A percentile compares a stretch with the other conserved stretches of the same genome.
Evolutionary conservation across 2,329 filamentous ascomycete species (phyloP).

Genomic region (Byssoonygena ceratinophila): DNA sequence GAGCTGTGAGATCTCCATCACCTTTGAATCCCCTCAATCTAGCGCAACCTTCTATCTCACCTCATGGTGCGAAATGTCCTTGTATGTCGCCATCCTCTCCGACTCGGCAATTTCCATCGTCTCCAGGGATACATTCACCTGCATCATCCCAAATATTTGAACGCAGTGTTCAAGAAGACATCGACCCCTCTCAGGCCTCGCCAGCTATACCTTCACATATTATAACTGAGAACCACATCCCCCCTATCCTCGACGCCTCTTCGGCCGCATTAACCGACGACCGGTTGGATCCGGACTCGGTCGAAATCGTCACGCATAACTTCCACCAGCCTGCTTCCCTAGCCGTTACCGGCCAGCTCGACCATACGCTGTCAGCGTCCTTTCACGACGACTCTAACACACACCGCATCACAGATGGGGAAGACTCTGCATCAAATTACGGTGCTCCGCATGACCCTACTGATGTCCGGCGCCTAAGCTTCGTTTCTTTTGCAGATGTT

Average conservation of each 20-base stretch:
- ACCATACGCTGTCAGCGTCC: constrained; percentile 29
- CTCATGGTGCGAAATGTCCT: constrained; percentile 22
- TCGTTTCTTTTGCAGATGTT: constrained; percentile 94
- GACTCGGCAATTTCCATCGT: constrained; percentile 54
- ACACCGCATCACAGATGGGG: constrained; percentile 44
- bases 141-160: constrained; percentile 76
- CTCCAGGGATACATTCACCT: constrained; percentile 66
- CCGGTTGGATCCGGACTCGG: constrained; percentile 71
- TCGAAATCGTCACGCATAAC: constrained; percentile 83
- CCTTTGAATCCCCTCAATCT: constrained; percentile 35
- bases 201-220: constrained; percentile 89
- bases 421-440: constrained; percentile 63
- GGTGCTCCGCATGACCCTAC: constrained; percentile 59
- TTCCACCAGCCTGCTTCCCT: constrained; percentile 69
- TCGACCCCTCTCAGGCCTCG: constrained; percentile 56
- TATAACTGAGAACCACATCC: constrained; percentile 87
- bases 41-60: constrained; percentile 37
- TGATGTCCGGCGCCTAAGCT: constrained; percentile 75
- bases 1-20: constrained; percentile 23
- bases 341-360: constrained; percentile 43
- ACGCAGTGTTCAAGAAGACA: constrained; percentile 79
- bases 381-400: constrained; percentile 46
- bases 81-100: constrained; percentile 51
- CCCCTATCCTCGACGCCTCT: constrained; percentile 79
- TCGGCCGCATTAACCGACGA: constrained; percentile 84